Evolutionary conservation across 768 basidiomycete genomes (phyloP).

Genomic region (Tremella fuciformis): DNA sequence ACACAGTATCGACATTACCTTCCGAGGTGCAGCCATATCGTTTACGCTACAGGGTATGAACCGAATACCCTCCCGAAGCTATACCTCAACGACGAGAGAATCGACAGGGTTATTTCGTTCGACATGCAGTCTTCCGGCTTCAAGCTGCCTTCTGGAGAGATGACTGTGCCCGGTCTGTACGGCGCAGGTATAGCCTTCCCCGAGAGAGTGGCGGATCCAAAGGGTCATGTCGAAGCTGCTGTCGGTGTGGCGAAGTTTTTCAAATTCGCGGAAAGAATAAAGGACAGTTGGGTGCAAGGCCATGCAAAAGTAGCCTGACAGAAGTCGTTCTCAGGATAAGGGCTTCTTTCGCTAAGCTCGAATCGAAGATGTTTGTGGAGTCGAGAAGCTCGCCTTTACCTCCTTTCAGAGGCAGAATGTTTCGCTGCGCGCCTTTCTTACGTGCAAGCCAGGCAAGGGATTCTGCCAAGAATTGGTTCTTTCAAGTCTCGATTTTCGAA

Average conservation of each 20-base stretch:
- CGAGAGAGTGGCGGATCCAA: conserved; percentile 28
- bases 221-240: conserved; percentile 32
- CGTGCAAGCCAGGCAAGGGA: no score
- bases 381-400: no score
- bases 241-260: conserved; percentile 38
- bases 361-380: no score
- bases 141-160: conserved; percentile 1
- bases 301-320: no score
- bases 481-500: no score
- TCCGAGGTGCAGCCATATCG: conserved; percentile 27
- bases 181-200: conserved; percentile 38
- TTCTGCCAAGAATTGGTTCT: no score
- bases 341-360: no score
- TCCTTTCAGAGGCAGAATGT: no score
- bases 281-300: conserved; percentile 18
- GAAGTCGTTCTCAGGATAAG: no score
- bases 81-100: conserved; percentile 5
- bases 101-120: conserved; percentile 17
- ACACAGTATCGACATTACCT: conserved; percentile 23
- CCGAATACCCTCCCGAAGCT: conserved; percentile 19
- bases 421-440: no score
- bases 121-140: conserved; percentile 32
- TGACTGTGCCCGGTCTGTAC: conserved; percentile 17
- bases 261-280: conserved; percentile 29
- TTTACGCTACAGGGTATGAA: conserved; percentile 37